Evolutionary conservation across 2,329 filamentous ascomycete genomes (phyloP), one percentile per base, ranked within the genome.

Genomic region (Chrysoporthe cubensis): DNA sequence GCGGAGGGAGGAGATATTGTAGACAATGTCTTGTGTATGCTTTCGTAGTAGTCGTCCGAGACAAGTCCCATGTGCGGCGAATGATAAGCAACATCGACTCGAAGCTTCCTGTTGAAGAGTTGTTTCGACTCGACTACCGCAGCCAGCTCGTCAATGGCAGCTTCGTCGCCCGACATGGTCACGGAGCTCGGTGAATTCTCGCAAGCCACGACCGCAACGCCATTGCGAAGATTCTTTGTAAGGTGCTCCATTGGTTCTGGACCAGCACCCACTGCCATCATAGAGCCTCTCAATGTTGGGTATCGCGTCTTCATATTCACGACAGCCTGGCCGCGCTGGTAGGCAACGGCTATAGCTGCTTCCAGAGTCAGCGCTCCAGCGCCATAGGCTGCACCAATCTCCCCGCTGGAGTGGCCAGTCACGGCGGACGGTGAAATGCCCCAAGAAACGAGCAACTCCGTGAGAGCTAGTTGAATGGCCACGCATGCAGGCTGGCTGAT

Each of bases 11-110:
- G 9, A 1, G 52, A 9, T 34, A 3, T 4, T 21, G 52, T 16
- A 18, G 63, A 21, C n/a, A 57, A 11, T 9, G 40, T 11, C 40
- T 56, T n/a, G 6, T n/a, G 52, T 34, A 59, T 59, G 16, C 46
- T 43, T 21, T 50, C 14, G 16, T 48, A 37, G 32, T 78, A 79
- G 11, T 69, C 66, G 0, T 69, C 66, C 0, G 74, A 72, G 5
- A 76, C 61, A 0, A 62, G 56, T 14, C 70, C 44, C 72, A 79
- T 77, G 13, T 75, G 72, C 13, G 67, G 69, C 0, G 78, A 79
- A 70, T 81, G 79, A 67, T 81, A 81, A 0, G 79, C 78, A 9
- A 72, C 73, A 40, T 77, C 73, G 13, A 79, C 76, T 16, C 70
- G 74, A 8, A 78, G 71, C 37, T 71, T 71, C 40, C 78, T 71